Conservation (phyloP, 2,329 filamentous ascomycete species). For the Sclerotinia sclerotiorum region DNA sequence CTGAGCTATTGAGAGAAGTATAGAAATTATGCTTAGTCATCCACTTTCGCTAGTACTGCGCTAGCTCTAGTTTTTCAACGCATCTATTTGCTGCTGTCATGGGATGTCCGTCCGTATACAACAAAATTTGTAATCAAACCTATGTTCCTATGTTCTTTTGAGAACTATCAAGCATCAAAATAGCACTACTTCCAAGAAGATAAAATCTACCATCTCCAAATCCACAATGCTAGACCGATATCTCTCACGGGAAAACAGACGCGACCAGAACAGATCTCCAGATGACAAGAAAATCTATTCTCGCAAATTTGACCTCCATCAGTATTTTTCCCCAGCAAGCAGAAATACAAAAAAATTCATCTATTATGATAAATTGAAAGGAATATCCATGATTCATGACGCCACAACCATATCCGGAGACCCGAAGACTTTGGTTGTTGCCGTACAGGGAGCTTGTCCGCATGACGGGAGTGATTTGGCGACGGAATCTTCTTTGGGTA, state of each 20-base stretch:
- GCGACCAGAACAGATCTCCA: neutral
- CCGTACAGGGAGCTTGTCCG: neutral
- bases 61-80: no score
- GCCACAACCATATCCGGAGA: neutral
- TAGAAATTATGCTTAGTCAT: no score
- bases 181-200: neutral
- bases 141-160: no score
- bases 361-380: neutral
- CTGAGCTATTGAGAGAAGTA: no score
- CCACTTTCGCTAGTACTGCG: no score
- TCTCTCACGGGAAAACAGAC: neutral
- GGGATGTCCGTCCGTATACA: no score
- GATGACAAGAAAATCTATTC: neutral
- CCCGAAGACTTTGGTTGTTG: neutral
- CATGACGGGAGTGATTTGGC: neutral
- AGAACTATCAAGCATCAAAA: neutral
- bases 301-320: slow-evolving; percentile 13
- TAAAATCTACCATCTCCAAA: neutral
- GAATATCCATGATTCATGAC: neutral
- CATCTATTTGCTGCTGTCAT: no score
- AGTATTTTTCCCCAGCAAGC: slow-evolving; percentile 6
- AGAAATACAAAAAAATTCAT: slow-evolving; percentile 10
- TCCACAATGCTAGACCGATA: neutral
- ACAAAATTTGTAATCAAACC: no score
- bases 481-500: neutral